Evolutionary conservation across 495 filamentous ascomycete species (phyloP).

Genomic region (Bacidia gigantensis): DNA sequence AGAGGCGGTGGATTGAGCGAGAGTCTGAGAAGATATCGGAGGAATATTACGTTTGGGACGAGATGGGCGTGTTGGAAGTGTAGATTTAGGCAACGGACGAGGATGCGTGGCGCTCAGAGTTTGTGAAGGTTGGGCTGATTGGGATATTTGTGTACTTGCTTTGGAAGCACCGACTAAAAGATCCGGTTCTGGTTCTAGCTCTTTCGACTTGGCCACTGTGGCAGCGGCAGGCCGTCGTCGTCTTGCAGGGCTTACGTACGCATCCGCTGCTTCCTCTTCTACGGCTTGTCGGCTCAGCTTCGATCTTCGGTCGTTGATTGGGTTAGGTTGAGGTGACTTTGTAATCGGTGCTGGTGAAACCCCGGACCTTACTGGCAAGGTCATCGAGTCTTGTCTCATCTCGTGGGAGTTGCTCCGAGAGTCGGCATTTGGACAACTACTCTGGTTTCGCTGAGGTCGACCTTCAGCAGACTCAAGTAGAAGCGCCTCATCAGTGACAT

Average conservation of each 20-base stretch:
- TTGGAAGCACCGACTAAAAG: conserved; percentile 39
- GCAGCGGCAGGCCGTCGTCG: conserved; percentile 48
- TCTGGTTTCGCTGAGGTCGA: conserved; percentile 31
- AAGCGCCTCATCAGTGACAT: conserved; percentile 75
- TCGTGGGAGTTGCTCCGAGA: background rate
- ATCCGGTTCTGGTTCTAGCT: conserved; percentile 43
- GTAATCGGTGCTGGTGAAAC: background rate
- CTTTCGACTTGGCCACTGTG: no score
- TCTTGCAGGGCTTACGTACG: conserved; percentile 81
- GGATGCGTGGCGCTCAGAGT: conserved; percentile 31
- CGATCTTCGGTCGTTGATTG: conserved; percentile 35
- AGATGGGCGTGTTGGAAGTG: conserved; percentile 29
- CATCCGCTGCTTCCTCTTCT: conserved; percentile 71
- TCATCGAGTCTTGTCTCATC: background rate
- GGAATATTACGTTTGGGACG: conserved; percentile 53
- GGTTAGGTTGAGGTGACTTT: background rate
- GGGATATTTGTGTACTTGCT: conserved; percentile 22
- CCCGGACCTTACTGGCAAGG: background rate
- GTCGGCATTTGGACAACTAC: conserved; percentile 22
- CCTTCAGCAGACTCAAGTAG: conserved; percentile 62
- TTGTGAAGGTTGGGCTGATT: conserved; percentile 16
- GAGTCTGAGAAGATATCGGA: conserved; percentile 46
- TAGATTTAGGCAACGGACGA: conserved; percentile 20
- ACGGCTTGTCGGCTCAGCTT: conserved; percentile 54
- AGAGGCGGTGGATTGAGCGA: conserved; percentile 58